Base-by-base conservation (phyloP, 176 grass and related monocot genomes). In the Avena insularis region DNA sequence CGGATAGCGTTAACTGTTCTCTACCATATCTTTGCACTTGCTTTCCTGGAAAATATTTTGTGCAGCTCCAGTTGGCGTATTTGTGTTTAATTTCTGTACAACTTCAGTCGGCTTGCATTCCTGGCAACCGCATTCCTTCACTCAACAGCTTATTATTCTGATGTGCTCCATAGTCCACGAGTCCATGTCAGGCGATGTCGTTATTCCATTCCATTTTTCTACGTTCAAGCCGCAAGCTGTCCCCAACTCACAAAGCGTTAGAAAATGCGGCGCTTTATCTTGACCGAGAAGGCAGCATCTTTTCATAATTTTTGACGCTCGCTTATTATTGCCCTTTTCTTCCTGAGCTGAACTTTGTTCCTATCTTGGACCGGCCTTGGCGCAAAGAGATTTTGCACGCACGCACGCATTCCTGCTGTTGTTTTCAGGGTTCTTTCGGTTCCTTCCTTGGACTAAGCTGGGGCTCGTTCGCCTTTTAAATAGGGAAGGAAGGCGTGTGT, bases 281-380 rank as follows among this genome's bases (percentile, higher is more conserved):
- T 85, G 77, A 85, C 68, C 11, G 8, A 38, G 50, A 91, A 91
- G 86, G 43, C 20, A 85, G 69, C 70, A 69, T 88, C 83, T 40
- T 50, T 43, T 33, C 47, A 35, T 35, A 31, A 31, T 86, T 82
- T 15, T 51, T 80, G 57, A 75, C 63, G 49, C 80, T 65, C 74
- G 48, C 80, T 79, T 83, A 36, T 79, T 83, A 36, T 43, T 43
- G 40, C 40, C 19, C 60, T 48, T 84, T 87, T 21, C 75, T 84
- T 84, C 49, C 13, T 15, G 75, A 75, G 38, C 57, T 21, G 29
- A 66, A 79, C 55, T 59, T 59, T 84, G 56, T 16, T 79, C 13
- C 27, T 73, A 58, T 84, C 66, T 67, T 60, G 27, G 51, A 71
- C 33, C 23, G 20, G 79, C 69, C 80, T 74, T 89, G 12, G 66